A percentile compares a stretch with the other conserved stretches of the same genome.
phyloP scores from a whole-genome alignment of 306 rosid species.

The Cucurbita ficifolia region DNA sequence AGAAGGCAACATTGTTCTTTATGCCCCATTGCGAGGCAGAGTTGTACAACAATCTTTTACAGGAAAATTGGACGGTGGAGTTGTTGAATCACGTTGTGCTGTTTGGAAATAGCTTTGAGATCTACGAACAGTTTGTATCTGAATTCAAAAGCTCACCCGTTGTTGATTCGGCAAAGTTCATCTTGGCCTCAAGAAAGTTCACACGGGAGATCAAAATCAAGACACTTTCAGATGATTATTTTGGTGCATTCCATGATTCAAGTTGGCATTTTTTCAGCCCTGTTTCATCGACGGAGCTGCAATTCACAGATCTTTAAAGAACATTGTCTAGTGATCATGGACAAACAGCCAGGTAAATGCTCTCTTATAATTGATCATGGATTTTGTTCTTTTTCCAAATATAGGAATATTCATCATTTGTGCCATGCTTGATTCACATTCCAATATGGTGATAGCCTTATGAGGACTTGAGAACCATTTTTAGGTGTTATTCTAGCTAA shows the following conservation, averaged over 20 bases:
- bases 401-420: neutral
- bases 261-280: constrained; percentile 77
- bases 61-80: constrained; percentile 47
- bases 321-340: neutral
- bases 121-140: constrained; percentile 38
- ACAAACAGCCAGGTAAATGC: neutral
- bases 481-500: neutral
- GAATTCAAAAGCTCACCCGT: constrained; percentile 31
- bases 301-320: neutral
- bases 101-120: constrained; percentile 75
- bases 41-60: constrained; percentile 66
- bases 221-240: constrained; percentile 53
- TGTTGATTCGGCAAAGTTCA: constrained; percentile 19
- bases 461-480: neutral
- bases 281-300: constrained; percentile 2
- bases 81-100: constrained; percentile 40
- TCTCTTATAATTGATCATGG: neutral
- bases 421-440: neutral
- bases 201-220: constrained; percentile 36
- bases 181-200: constrained; percentile 31
- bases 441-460: neutral
- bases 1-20: constrained; percentile 47
- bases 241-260: constrained; percentile 65
- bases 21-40: constrained; percentile 88
- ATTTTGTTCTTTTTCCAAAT: neutral